Conservation (phyloP, 176 grass and related monocot genomes). For the Panicum miliaceum region DNA sequence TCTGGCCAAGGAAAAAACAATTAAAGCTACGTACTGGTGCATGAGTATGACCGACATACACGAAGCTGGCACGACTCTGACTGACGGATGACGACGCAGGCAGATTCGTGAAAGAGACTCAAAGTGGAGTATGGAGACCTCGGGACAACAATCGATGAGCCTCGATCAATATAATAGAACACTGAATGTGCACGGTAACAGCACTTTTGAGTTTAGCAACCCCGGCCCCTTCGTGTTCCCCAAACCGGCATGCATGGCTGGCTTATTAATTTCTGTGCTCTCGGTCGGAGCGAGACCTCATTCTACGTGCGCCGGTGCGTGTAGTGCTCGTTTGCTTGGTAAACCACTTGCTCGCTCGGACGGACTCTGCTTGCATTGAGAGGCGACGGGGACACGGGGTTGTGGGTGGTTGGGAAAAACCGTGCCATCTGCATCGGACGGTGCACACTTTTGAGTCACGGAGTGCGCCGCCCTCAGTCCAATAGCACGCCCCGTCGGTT, state of each 20-base stretch:
- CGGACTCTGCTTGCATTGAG: too few species aligned
- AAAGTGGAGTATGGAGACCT: slow-evolving; percentile 2
- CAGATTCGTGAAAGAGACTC: slow-evolving; percentile 25
- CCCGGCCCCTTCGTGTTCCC: too few species aligned
- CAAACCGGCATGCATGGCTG: background rate
- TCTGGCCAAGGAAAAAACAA: too few species aligned
- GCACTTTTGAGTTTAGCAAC: background rate
- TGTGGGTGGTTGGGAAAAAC: background rate
- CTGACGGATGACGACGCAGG: too few species aligned
- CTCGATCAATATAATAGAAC: background rate
- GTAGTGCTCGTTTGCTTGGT: background rate
- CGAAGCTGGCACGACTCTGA: too few species aligned
- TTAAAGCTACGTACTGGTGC: too few species aligned
- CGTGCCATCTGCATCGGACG: background rate
- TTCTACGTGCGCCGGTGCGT: background rate
- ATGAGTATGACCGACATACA: too few species aligned
- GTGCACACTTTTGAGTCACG: background rate
- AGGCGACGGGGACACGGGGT: background rate
- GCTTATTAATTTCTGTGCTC: background rate
- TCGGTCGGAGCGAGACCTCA: background rate
- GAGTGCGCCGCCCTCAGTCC: background rate
- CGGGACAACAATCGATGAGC: background rate
- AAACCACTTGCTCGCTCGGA: too few species aligned
- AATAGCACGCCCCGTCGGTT: background rate
- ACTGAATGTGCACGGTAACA: background rate